Evolutionary conservation across 2,329 filamentous ascomycete species (phyloP).

Genomic region (Clarireedia paspali): DNA sequence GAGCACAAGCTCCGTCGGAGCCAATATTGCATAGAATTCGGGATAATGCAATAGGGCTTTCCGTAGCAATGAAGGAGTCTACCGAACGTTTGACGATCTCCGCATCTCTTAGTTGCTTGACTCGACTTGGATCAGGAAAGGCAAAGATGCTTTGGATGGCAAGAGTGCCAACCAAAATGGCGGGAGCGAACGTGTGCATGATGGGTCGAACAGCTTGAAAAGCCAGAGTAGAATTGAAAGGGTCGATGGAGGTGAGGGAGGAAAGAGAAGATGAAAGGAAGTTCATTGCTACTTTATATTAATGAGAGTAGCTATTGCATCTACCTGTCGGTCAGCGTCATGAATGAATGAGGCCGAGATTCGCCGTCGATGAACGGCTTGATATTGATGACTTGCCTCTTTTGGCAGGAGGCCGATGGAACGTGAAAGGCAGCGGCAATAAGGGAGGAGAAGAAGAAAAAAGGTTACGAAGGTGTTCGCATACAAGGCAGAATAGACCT

Average conservation of each 20-base stretch:
- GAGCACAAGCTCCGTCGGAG: constrained; percentile 41
- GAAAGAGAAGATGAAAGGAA: constrained; percentile 15
- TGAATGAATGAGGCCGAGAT: constrained; percentile 11
- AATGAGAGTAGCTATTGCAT: not conserved
- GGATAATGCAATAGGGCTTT: constrained; percentile 43
- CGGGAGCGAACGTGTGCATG: constrained; percentile 44
- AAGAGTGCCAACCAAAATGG: constrained; percentile 43
- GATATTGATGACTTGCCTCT: not conserved
- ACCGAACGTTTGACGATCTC: constrained; percentile 40
- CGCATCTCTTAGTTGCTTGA: constrained; percentile 27
- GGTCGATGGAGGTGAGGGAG: constrained; percentile 17
- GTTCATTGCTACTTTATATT: constrained; percentile 23
- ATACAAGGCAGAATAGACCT: not conserved
- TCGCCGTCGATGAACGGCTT: constrained; percentile 7
- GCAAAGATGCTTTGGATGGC: constrained; percentile 45
- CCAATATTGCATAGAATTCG: constrained; percentile 54
- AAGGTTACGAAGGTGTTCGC: not conserved
- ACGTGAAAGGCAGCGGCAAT: not conserved
- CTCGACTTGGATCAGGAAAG: constrained; percentile 32
- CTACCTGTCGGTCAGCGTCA: not conserved
- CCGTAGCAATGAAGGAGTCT: constrained; percentile 44
- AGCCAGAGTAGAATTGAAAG: constrained; percentile 16
- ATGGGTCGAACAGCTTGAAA: constrained; percentile 28
- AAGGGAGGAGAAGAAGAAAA: not conserved
- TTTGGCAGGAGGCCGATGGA: not conserved